Conservation (phyloP, 73 alveolate genomes). For the Effrenium voratum region DNA sequence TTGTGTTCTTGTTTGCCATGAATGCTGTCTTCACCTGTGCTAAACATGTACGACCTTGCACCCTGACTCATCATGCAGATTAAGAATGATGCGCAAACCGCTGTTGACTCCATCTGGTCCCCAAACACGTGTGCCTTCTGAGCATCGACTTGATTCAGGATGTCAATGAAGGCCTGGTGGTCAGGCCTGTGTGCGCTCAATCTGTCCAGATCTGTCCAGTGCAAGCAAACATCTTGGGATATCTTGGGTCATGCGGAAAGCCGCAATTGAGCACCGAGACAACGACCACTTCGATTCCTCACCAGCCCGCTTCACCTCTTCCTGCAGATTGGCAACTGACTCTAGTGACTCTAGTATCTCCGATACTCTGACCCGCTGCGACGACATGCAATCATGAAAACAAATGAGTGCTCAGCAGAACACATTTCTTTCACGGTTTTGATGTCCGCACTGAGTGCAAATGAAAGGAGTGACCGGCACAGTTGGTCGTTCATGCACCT, state of each 20-base stretch:
- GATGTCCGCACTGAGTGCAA: no score
- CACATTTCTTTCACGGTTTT: no score
- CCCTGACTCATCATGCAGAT: neutral
- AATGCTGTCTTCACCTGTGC: constrained; percentile 50
- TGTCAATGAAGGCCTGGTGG: constrained; percentile 68
- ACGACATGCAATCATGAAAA: no score
- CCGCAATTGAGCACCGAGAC: no score
- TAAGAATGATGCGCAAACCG: neutral
- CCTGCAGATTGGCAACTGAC: constrained; percentile 1
- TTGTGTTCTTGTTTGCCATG: constrained; percentile 91
- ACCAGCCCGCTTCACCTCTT: constrained; percentile 85
- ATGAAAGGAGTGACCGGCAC: no score
- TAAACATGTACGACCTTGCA: neutral
- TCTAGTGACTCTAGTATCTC: no score
- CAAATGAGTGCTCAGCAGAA: no score
- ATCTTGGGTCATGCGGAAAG: no score
- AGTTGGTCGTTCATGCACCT: constrained; percentile 5
- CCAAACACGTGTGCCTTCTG: constrained; percentile 20
- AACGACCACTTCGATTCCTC: constrained; percentile 83
- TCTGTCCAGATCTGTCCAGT: no score
- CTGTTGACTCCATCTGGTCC: neutral
- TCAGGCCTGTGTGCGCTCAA: constrained; percentile 87
- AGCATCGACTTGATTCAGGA: constrained; percentile 65
- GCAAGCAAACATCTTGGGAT: no score
- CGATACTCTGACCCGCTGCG: no score